Evolutionary conservation across 768 basidiomycete genomes (phyloP).

Genomic region (Exidia glandulosa): DNA sequence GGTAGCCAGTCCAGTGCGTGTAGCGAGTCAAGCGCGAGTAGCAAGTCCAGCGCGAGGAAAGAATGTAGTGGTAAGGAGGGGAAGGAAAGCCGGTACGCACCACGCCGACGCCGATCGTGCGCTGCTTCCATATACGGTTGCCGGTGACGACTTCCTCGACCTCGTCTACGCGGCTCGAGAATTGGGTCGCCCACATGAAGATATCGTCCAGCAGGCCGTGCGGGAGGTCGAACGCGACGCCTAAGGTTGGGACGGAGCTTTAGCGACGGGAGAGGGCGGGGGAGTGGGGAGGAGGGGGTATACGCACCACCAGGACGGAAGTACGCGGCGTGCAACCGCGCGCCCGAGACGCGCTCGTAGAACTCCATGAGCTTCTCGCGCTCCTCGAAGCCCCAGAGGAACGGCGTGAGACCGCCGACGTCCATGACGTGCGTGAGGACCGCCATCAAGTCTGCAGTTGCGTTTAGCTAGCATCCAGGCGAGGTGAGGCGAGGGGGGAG

Average conservation of each 20-base stretch:
- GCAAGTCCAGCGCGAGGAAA: too few relatives aligned
- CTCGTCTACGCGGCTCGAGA: conserved; percentile 82
- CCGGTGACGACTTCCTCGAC: conserved; percentile 96
- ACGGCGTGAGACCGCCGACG: conserved; percentile 95
- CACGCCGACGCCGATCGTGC: conserved; percentile 86
- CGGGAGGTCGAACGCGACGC: conserved; percentile 90
- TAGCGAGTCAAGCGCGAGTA: too few relatives aligned
- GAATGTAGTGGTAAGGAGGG: too few relatives aligned
- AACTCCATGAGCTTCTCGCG: conserved; percentile 99
- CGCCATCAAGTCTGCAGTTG: conserved; percentile 77
- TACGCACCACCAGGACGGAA: conserved; percentile 94
- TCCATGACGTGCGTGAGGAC: conserved; percentile 93
- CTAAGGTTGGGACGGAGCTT: too few relatives aligned
- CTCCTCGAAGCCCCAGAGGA: conserved; percentile 99
- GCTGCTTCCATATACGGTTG: conserved; percentile 96
- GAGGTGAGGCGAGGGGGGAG: conserved; percentile 2
- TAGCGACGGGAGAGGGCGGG: too few relatives aligned
- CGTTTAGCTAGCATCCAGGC: not conserved
- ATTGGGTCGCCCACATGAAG: conserved; percentile 96
- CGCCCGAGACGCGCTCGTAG: conserved; percentile 97
- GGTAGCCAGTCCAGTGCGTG: too few relatives aligned
- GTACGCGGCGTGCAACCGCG: conserved; percentile 95
- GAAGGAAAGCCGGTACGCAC: too few relatives aligned
- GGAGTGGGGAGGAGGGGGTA: too few relatives aligned
- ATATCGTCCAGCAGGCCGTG: conserved; percentile 99